Conservation (phyloP, 768 basidiomycete genomes). For the Grammothele lineata region DNA sequence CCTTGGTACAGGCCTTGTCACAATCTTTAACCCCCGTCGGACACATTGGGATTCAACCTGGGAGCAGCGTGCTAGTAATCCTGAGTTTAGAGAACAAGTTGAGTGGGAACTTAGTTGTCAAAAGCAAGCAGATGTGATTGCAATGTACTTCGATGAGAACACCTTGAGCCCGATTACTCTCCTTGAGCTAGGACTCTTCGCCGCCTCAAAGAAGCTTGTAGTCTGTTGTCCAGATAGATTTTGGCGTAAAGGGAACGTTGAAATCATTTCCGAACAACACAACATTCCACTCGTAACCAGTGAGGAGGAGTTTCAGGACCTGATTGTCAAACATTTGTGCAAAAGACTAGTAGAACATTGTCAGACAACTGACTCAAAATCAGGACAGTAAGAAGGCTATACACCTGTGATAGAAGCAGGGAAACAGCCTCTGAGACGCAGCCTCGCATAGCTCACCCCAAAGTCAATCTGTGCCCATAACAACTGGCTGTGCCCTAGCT, state of each 20-base stretch:
- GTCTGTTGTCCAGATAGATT: slow-evolving; percentile 1
- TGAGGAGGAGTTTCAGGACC: too few species aligned
- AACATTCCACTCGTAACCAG: too few species aligned
- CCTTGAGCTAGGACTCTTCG: background rate
- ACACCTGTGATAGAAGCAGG: too few species aligned
- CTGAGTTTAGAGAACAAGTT: background rate
- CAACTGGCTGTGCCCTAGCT: too few species aligned
- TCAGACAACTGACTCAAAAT: too few species aligned
- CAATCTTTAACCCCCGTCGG: background rate
- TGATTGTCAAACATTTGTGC: too few species aligned
- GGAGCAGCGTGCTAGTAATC: background rate
- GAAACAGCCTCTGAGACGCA: too few species aligned
- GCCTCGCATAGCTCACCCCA: too few species aligned
- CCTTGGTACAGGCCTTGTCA: background rate
- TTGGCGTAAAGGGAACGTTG: background rate
- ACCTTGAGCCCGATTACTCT: background rate
- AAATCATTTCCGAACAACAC: background rate
- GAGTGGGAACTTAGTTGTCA: background rate
- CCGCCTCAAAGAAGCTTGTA: background rate
- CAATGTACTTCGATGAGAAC: background rate
- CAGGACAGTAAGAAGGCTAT: too few species aligned
- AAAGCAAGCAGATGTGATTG: background rate
- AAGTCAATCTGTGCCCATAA: too few species aligned
- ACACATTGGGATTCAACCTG: background rate
- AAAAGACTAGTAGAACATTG: too few species aligned